Base-by-base conservation (phyloP, 441 rosid genomes). In the Pelargonium myrrhifolium region DNA sequence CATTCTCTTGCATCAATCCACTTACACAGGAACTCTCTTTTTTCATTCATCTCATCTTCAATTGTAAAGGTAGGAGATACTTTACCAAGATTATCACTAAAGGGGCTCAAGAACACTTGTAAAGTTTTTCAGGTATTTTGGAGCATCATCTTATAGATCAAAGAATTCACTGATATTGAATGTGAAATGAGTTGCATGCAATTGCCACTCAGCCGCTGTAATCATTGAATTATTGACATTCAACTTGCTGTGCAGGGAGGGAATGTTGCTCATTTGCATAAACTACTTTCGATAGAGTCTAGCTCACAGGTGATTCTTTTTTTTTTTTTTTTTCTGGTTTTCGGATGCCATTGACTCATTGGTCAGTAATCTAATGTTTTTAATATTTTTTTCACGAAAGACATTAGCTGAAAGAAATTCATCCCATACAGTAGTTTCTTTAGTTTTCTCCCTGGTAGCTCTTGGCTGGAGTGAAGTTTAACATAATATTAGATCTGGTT, bases 181-280 rank as follows among this genome's bases (percentile, higher is more conserved):
- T 69, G 9, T 53, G 28, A 17, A 65, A 43, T 60, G 4, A 63
- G 1, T 22, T 45, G 40, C 14, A 7, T 40, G 5, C 3, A 6
- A n/a, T 22, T 65, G 45, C 9, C 64, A 11, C 64, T 28, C 6
- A 6, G 7, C 40, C 4, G 15, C 26, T n/a, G 10, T 53, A 53
- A 17, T 53, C 2, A 22, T 59, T 21, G 61, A 62, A 70, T 66
- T 68, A 15, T 47, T 14, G 10, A 6, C 22, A 20, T 68, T 42
- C 12, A 8, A 72, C 47, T 69, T 39, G 65, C 66, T 45, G 74
- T 78, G 53, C 79, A 87, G 92, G 99, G 99, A 61, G 99, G 99
- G 67, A 94, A 75, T 78, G 99, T 94, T 9, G 89, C 85, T 72
- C 99, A 94, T 87, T 90, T 94, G 73, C 99, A 92, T 83, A 92